phyloP scores from a whole-genome alignment of 345 rosid genomes.

The Arabidopsis suecica region DNA sequence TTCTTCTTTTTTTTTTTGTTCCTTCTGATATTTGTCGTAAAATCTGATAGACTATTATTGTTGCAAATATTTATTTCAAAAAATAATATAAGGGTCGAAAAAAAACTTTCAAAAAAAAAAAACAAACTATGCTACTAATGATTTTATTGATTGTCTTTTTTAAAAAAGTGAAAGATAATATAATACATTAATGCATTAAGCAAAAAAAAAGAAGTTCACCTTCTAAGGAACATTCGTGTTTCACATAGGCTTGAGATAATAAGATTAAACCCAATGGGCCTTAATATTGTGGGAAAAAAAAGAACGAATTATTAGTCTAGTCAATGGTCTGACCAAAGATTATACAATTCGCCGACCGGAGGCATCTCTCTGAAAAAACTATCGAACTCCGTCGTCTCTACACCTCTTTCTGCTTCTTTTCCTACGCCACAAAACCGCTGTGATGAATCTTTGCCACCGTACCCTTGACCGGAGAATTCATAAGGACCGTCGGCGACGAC shows the following conservation, averaged over 20 bases:
- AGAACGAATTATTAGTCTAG: neutral
- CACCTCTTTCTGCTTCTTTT: constrained; percentile 19
- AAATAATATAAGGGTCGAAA: too few species aligned
- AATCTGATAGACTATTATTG: too few species aligned
- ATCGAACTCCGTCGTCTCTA: constrained; percentile 51
- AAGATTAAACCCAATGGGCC: constrained; percentile 38
- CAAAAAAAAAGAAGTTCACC: neutral
- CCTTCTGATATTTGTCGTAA: too few species aligned
- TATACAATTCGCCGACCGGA: constrained; percentile 43
- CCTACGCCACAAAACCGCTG: neutral
- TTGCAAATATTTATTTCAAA: too few species aligned
- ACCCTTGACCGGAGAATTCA: constrained; percentile 21
- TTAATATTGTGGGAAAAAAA: neutral
- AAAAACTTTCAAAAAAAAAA: too few species aligned
- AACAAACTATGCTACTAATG: too few species aligned
- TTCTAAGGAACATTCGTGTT: constrained; percentile 9
- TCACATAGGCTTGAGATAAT: constrained; percentile 17
- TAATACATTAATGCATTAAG: neutral
- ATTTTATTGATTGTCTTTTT: too few species aligned
- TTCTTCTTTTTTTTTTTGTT: neutral
- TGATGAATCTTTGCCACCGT: constrained; percentile 25
- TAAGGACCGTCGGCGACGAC: constrained; percentile 41
- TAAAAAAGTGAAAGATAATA: too few species aligned
- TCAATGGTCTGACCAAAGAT: constrained; percentile 40
- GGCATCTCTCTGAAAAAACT: constrained; percentile 55